Evolutionary conservation across 1,139 yeast species (phyloP), one percentile per base, ranked within the genome.

Genomic region (Saccharomyces pastorianus): DNA sequence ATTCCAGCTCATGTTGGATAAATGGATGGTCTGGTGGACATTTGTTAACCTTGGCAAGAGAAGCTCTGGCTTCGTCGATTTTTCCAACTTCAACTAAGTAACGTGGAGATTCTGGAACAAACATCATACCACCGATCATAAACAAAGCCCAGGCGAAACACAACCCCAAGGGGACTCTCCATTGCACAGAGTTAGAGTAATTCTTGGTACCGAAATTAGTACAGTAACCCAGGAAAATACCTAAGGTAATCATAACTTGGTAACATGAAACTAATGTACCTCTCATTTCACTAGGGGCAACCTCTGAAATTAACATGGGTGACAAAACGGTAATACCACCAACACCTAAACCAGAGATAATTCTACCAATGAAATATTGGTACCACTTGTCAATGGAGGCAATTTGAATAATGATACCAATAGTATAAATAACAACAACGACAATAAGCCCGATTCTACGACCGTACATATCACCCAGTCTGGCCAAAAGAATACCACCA

Each of bases 71-170:
- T 53, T 77, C 78, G 23, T 76, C 85, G 52, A 80, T 71, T 56
- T 73, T 72, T 56, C 76, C 80, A 51, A 69, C 72, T 57, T 81
- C 78, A 58, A 84, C 77, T 68, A 78, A 77, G 72, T 72, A 86
- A 73, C 95, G 79, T 61, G 93, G 90, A 46, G 91, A 82, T 71
- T 86, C 95, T 55, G 93, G 93, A 71, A 84, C 79, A 64, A 83
- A 73, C 51, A 76, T 60, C 81, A 84, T 80, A 67, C 86, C 91
- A 47, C 67, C 58, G 48, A 73, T 59, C 62, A 75, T 67, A 47
- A 74, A 58, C 48, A 68, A 50, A 25, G 77, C 75, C 76, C 76
- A 75, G 49, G 69, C 66, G 62, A 76, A 73, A 56, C 75, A 71
- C 48, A 77, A 60, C 58, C 85, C 85, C 65, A 82, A 71, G 51